Evolutionary conservation across 345 rosid species (phyloP), one percentile per base, ranked within the genome.

Genomic region (Lepidium africanum): DNA sequence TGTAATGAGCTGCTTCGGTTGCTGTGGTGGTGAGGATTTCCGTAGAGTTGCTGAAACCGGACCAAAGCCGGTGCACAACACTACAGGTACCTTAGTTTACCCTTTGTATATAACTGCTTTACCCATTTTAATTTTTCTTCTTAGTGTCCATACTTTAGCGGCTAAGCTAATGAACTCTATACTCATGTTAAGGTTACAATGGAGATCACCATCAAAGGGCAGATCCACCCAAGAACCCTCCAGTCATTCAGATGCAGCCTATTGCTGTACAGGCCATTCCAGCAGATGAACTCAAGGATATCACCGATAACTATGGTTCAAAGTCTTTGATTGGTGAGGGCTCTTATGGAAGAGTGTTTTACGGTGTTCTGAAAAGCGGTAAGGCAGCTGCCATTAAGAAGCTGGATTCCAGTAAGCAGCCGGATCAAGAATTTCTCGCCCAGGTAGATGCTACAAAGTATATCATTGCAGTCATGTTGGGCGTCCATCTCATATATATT

Each of bases 351-450:
- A 84, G 96, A 78, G 98, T 92, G 17, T 92, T 86, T 75, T 80
- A 83, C 39, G 98, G 96, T 72, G 65, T 78, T 67, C 84, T 89
- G 59, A 87, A 69, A 76, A 84, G 56, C 53, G 95, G 77, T 38
- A 85, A 75, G 63, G 80, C 83, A 33, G 86, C 92, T 40, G 96
- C 98, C 13, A 89, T 92, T 16, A 92, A 92, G 82, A 92, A 86
- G 66, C 73, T 92, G 65, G 98, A 92, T 78, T 86, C 96, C 50
- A 89, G 95, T 78, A 89, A 87, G 76, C 96, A 92, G 75, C 96
- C 95, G 3, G 91, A 86, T 63, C 91, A 82, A 73, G 98, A 92
- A 63, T 87, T 92, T 59, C 84, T 87, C 42, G 85, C 96, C 10
- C 95, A 92, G 96, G 98, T 89, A 75, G 4, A 60, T 48, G 39